Percentiles rank a stretch among this genome's conserved stretches.
These are phyloP conservation scores for Afroboletus lepidellus DNA, from an alignment of 1,284 basidiomycete genomes.

Conservation along the genomic window DNA sequence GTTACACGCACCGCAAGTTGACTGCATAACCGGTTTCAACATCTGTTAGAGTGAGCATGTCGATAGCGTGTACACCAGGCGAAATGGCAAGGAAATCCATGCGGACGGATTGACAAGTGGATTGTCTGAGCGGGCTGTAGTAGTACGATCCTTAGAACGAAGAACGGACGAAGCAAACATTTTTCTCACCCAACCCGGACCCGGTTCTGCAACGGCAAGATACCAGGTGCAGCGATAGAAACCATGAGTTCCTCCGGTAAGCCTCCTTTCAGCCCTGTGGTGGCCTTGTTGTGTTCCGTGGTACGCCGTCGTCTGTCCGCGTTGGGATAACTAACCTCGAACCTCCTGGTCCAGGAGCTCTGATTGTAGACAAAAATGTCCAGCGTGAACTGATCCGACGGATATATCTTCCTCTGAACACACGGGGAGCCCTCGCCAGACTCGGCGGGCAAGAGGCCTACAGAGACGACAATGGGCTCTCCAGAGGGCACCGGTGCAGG, in stretches of 20 bases:
- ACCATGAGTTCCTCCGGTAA: conserved; percentile 33
- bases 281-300: conserved; percentile 31
- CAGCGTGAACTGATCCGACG: conserved; percentile 74
- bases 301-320: conserved; percentile 43
- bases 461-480: conserved; percentile 70
- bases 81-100: conserved; percentile 82
- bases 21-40: conserved; percentile 69
- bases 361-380: conserved; percentile 90
- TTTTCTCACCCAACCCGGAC: conserved; percentile 72
- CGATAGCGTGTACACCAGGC: conserved; percentile 78
- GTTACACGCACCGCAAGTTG: conserved; percentile 60
- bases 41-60: conserved; percentile 71
- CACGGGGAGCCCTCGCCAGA: conserved; percentile 20
- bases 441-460: conserved; percentile 52
- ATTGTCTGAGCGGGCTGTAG: conserved; percentile 71
- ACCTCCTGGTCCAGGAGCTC: conserved; percentile 72
- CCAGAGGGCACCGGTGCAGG: conserved; percentile 36
- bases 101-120: conserved; percentile 81
- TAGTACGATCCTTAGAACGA: conserved; percentile 10
- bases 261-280: conserved; percentile 7
- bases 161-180: conserved; percentile 3
- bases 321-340: conserved; percentile 73
- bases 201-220: conserved; percentile 78
- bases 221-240: conserved; percentile 50
- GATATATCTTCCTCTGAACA: conserved; percentile 53